phyloP scores from a whole-genome alignment of 306 rosid species.

The Senna tora region DNA sequence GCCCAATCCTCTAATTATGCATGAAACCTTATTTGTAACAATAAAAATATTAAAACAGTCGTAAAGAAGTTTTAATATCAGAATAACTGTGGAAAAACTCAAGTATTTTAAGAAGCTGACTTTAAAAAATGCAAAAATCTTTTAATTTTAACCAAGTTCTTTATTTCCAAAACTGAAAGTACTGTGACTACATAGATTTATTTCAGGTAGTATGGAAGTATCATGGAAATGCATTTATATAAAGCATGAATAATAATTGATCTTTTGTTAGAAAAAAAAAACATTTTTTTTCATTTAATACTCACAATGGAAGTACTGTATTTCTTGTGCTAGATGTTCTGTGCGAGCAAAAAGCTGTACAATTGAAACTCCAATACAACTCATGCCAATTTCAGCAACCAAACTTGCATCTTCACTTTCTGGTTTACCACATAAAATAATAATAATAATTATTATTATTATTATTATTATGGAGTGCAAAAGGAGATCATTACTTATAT shows the following conservation, averaged over 20 bases:
- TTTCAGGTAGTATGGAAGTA: not conserved
- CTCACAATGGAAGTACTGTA: slow-evolving; percentile 64
- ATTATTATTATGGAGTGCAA: not conserved
- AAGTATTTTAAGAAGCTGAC: not conserved
- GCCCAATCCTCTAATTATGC: not conserved
- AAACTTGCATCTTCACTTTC: slow-evolving; percentile 54
- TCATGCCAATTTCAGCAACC: slow-evolving; percentile 67
- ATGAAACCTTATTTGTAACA: not conserved
- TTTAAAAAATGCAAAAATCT: not conserved
- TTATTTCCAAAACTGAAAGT: not conserved
- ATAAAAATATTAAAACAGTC: not conserved
- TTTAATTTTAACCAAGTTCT: not conserved
- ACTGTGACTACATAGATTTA: not conserved
- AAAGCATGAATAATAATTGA: not conserved
- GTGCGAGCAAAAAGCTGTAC: slow-evolving; percentile 54
- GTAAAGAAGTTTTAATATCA: not conserved
- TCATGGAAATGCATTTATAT: not conserved
- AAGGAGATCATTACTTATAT: not conserved
- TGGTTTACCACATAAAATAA: slow-evolving; percentile 24
- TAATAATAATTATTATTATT: not conserved
- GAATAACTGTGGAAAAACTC: not conserved
- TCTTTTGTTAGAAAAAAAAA: slow-evolving; percentile 2
- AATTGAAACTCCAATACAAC: slow-evolving; percentile 70
- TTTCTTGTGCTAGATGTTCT: slow-evolving; percentile 52
- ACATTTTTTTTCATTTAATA: slow-evolving; percentile 15